phyloP scores from a whole-genome alignment of 805 yeast species.

The Yarrowia sp. region DNA sequence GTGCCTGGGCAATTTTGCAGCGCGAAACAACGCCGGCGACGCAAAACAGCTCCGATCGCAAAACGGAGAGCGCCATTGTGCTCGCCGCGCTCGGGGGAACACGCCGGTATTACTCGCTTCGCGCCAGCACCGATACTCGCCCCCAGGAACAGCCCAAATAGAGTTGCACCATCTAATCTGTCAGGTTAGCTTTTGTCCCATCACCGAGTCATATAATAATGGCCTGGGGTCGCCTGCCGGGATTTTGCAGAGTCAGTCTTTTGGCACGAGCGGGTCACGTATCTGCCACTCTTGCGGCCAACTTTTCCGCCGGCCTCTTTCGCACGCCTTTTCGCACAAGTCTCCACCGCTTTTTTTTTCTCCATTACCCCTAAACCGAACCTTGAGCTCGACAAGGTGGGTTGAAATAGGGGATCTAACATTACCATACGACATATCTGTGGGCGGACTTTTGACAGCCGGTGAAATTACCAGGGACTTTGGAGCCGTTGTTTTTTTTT shows the following conservation, averaged over 20 bases:
- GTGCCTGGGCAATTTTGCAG: background rate
- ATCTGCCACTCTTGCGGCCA: too few relatives aligned
- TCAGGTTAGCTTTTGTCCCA: conserved; percentile 11
- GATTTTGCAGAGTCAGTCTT: too few relatives aligned
- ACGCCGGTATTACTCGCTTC: background rate
- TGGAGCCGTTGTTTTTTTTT: too few relatives aligned
- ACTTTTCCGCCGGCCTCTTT: too few relatives aligned
- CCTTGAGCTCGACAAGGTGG: conserved; percentile 8
- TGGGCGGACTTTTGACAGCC: too few relatives aligned
- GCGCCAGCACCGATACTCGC: background rate
- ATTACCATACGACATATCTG: conserved; percentile 8
- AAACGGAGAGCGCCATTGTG: too few relatives aligned
- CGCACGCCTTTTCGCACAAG: too few relatives aligned
- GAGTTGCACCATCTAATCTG: conserved; percentile 22
- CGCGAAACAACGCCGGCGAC: too few relatives aligned
- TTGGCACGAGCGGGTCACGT: too few relatives aligned
- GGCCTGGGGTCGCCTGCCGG: background rate
- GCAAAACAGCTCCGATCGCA: too few relatives aligned
- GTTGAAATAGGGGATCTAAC: conserved; percentile 27
- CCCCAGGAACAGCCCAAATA: background rate
- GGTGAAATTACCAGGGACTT: too few relatives aligned
- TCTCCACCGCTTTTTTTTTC: too few relatives aligned
- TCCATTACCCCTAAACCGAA: conserved; percentile 20
- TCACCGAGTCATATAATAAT: conserved; percentile 15
- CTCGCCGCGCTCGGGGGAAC: background rate